Evolutionary conservation across 495 filamentous ascomycete genomes (phyloP).

Genomic region (Acidiella bohemica): DNA sequence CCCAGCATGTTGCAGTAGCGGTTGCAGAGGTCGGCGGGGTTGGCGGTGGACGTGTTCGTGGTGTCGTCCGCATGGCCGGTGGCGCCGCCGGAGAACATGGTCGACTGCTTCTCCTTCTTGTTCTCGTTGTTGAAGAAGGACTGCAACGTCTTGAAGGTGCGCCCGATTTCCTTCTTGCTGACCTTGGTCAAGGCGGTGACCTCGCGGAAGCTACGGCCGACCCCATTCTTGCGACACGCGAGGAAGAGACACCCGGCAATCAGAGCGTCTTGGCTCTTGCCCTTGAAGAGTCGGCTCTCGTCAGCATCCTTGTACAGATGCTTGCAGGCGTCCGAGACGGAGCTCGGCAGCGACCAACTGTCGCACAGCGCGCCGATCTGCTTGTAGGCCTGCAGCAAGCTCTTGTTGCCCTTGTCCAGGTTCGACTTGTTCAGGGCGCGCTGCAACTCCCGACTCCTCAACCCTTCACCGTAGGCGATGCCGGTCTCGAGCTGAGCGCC

Average conservation of each 20-base stretch:
- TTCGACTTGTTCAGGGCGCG: conserved; percentile 74
- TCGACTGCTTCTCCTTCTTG: conserved; percentile 35
- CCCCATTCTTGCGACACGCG: conserved; percentile 77
- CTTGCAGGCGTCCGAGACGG: conserved; percentile 75
- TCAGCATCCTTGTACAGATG: conserved; percentile 88
- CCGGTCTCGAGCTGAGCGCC: conserved; percentile 84
- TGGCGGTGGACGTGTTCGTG: conserved; percentile 62
- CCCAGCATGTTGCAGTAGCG: conserved; percentile 78
- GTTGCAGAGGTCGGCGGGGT: conserved; percentile 69
- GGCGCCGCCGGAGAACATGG: conserved; percentile 39
- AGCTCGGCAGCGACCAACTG: conserved; percentile 62
- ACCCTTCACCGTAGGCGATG: conserved; percentile 62
- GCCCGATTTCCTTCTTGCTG: conserved; percentile 89
- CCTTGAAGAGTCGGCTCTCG: conserved; percentile 84
- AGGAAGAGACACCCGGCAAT: conserved; percentile 96
- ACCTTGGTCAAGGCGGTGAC: conserved; percentile 87
- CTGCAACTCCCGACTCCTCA: conserved; percentile 59
- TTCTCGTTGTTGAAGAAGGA: conserved; percentile 44
- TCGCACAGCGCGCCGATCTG: conserved; percentile 84
- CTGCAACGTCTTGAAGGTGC: conserved; percentile 81
- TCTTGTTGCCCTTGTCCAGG: conserved; percentile 77
- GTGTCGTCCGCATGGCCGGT: conserved; percentile 47
- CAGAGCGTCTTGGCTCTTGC: conserved; percentile 85
- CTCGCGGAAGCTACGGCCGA: conserved; percentile 82
- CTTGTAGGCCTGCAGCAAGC: conserved; percentile 66